Evolutionary conservation across 2,329 filamentous ascomycete genomes (phyloP), one percentile per base, ranked within the genome.

Genomic region (Aspergillus sp.): DNA sequence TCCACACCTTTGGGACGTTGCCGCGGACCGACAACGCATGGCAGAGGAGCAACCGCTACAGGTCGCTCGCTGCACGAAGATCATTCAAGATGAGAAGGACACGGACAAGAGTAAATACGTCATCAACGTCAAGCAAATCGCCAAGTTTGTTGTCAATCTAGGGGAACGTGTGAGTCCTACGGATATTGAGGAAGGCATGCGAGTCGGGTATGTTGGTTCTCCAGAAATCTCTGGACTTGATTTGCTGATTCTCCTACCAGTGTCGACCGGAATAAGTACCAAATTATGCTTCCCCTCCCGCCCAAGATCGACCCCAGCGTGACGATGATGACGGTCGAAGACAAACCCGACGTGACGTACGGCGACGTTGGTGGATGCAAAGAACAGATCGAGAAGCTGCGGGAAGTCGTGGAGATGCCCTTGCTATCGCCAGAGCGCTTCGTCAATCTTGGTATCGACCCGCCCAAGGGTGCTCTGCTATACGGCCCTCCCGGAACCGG

Each of bases 251-350:
- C 12, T 18, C 42, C n/a, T 20, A 61, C 26, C 60, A 85, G 87
- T 74, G 95, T 99, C 75, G 95, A 99, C 78, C 86, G 95, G 59
- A 98, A 96, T 83, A 99, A 99, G 84, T 99, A 99, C 80, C 95
- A 99, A 80, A 99, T 99, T 72, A 88, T 99, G 77, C 85, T 99
- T 52, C 95, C 95, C 39, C 82, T 99, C 56, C 95, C 95, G 49
- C 95, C 95, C 39, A 99, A 98, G 85, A 99, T 99, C 81, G 95
- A 99, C 73, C 94, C 95, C 56, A 96, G 91, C 69, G 95, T 99
- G 67, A 99, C 95, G 45, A 99, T 99, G 95, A 99, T 99, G 95
- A 98, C 95, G 54, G 95, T 99, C 65, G 95, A 99, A 82, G 95
- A 99, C 81, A 99, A 99, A 84, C 95, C 95, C 16, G 95, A 99